phyloP scores from a whole-genome alignment of 768 basidiomycete genomes.

The Trametes cinnabarina region DNA sequence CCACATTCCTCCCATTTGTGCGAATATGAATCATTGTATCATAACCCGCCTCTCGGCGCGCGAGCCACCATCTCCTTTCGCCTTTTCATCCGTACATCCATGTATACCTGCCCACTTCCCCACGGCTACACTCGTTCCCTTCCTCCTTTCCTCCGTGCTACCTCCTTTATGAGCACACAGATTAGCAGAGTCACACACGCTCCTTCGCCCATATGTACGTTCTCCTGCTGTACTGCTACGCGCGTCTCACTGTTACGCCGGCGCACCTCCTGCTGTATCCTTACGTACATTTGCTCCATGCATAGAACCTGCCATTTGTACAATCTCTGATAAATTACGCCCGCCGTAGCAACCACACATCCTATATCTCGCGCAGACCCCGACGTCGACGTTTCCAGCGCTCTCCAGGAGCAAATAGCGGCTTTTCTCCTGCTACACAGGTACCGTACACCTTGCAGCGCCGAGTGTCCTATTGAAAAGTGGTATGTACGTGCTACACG shows the following conservation, averaged over 20 bases:
- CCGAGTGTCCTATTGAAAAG: too few species aligned
- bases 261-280: slow-evolving; percentile 6
- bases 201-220: slow-evolving; percentile 1
- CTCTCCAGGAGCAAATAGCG: neutral
- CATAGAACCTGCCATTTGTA: slow-evolving; percentile 11
- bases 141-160: neutral
- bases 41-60: neutral
- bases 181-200: neutral
- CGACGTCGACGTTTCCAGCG: too few species aligned
- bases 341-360: neutral
- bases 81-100: neutral
- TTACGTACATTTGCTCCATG: slow-evolving; percentile 19
- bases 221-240: slow-evolving; percentile 1
- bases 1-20: neutral
- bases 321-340: slow-evolving; percentile 17
- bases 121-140: neutral
- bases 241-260: neutral
- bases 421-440: neutral
- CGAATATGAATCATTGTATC: neutral
- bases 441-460: too few species aligned
- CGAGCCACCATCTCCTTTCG: too few species aligned
- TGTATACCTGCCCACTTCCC: neutral
- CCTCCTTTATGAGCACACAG: too few species aligned
- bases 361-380: too few species aligned
- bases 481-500: neutral